A percentile compares a stretch with the other conserved stretches of the same genome.
Evolutionary conservation across 371 early-diverging fungal genomes (phyloP).

Genomic region (Vittaforma corneae): DNA sequence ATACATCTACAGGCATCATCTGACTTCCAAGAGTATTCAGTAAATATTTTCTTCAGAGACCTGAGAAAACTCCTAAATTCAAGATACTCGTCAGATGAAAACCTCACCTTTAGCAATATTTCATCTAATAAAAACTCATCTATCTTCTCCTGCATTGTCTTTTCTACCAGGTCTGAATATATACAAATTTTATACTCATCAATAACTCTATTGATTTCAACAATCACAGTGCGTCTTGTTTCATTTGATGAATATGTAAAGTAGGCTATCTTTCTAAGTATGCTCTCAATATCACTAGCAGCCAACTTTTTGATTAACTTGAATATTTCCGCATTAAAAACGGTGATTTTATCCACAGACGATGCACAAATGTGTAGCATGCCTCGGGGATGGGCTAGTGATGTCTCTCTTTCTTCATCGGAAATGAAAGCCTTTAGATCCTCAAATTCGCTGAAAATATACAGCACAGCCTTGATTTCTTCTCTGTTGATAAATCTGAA

Average conservation of each 20-base stretch:
- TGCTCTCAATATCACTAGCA: constrained; percentile 26
- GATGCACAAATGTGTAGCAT: background rate
- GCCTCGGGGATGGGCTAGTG: background rate
- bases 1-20: constrained; percentile 25
- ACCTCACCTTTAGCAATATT: constrained; percentile 20
- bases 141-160: constrained; percentile 5
- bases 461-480: constrained; percentile 39
- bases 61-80: constrained; percentile 26
- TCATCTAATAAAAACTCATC: constrained; percentile 43
- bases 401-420: constrained; percentile 23
- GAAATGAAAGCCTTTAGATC: constrained; percentile 29
- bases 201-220: constrained; percentile 14
- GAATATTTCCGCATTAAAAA: constrained; percentile 32
- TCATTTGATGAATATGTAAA: constrained; percentile 32
- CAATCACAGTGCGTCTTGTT: constrained; percentile 15
- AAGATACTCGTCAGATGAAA: constrained; percentile 26
- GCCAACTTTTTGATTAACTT: constrained; percentile 39
- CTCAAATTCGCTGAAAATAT: constrained; percentile 35
- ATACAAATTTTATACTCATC: constrained; percentile 35
- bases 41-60: constrained; percentile 27
- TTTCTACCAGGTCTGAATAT: constrained; percentile 6
- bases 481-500: constrained; percentile 44
- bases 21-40: constrained; percentile 27
- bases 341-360: constrained; percentile 3
- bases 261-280: constrained; percentile 18